Conservation (phyloP, 2,329 filamentous ascomycete genomes). For the Neofusicoccum umdonicola region DNA sequence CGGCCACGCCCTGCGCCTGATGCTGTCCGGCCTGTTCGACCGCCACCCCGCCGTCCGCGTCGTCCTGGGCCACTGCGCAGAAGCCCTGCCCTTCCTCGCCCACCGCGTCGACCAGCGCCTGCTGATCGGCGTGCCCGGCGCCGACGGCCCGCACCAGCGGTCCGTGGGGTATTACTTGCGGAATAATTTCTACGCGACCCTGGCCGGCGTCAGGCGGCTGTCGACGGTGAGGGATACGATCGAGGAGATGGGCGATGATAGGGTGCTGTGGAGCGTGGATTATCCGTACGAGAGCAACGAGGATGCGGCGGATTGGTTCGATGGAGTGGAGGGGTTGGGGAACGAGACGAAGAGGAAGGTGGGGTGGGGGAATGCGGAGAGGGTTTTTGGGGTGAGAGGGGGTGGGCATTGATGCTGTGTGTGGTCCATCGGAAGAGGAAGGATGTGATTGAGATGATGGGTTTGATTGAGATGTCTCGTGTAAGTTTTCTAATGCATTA, state of each 20-base stretch:
- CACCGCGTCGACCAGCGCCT: slow-evolving; percentile 52
- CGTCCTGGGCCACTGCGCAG: slow-evolving; percentile 49
- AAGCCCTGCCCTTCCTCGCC: slow-evolving; percentile 50
- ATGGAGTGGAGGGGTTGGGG: slow-evolving; percentile 25
- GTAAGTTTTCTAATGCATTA: not conserved
- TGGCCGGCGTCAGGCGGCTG: slow-evolving; percentile 56
- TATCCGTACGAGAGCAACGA: slow-evolving; percentile 52
- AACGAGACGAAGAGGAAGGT: not conserved
- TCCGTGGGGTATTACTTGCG: slow-evolving; percentile 53
- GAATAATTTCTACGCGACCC: slow-evolving; percentile 57
- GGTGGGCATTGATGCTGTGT: not conserved
- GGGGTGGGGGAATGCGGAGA: not conserved
- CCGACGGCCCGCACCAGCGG: slow-evolving; percentile 44
- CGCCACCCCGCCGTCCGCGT: slow-evolving; percentile 47
- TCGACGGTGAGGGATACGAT: slow-evolving; percentile 51
- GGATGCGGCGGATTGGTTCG: slow-evolving; percentile 46
- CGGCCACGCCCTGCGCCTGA: slow-evolving; percentile 56
- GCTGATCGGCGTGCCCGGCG: slow-evolving; percentile 36
- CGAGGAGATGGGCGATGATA: slow-evolving; percentile 50
- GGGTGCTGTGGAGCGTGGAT: slow-evolving; percentile 53
- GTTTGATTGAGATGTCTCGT: not conserved
- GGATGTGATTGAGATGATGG: not conserved
- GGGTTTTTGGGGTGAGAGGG: not conserved
- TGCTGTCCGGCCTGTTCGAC: slow-evolving; percentile 55
- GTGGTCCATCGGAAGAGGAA: not conserved